Evolutionary conservation across 2,329 filamentous ascomycete species (phyloP), one percentile per base, ranked within the genome.

Genomic region (Xylaria sp.): DNA sequence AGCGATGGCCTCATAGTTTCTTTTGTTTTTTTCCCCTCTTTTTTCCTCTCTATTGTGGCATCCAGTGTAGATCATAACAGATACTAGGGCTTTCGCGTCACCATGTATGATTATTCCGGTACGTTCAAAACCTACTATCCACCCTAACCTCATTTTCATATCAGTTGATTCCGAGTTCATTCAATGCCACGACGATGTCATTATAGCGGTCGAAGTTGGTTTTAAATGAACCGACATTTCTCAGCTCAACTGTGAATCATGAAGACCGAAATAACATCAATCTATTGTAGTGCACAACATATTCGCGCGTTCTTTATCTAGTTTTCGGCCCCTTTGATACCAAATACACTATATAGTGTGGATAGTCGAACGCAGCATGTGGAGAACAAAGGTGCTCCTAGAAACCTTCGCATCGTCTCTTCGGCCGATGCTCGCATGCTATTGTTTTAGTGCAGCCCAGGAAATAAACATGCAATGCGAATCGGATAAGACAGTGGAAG

Each of bases 331-430:
- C 43, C 62, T 63, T 68, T 65, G 59, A 58, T 36, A 25, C 23
- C 12, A 23, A 10, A 50, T 30, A n/a, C 28, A 23, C 45, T 13
- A 15, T 36, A 25, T 45, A 41, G 25, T 45, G 28, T 58, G 28
- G n/a, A 45, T 34, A 20, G 48, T 70, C 41, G 59, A 67, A 70
- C 68, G 62, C 58, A 59, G 58, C 45, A 45, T 32, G 2, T 9
- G 12, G 10, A 48, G 30, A 25, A 70, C 65, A 68, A 70, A 68
- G 68, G n/a, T 10, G 4, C 4, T 45, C 30, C 34, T 13, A 28
- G 23, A 28, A 20, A 25, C 9, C 36, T 23, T 28, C 34, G 36
- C 20, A n/a, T 34, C 28, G 25, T 56, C 15, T n/a, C 30, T 46
- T 34, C 20, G 43, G 32, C 52, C 39, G 43, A 57, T 32, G 5